A percentile compares a stretch with the other conserved stretches of the same genome.
Conservation (phyloP, 2,329 filamentous ascomycete species). For the Alternaria rosae region DNA sequence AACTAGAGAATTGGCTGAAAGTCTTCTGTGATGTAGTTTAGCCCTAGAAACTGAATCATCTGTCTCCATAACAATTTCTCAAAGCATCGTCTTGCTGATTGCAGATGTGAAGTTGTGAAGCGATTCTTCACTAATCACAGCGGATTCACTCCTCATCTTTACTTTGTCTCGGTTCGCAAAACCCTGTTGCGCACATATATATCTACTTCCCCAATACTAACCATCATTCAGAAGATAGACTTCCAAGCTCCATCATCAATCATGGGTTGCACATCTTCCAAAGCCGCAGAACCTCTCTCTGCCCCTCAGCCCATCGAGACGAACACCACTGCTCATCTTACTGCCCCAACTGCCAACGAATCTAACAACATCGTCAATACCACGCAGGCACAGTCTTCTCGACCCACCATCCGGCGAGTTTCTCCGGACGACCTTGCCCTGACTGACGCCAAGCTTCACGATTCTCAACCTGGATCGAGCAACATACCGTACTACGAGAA, state of each 20-base stretch:
- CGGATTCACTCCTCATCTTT: background rate
- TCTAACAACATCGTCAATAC: background rate
- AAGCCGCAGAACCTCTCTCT: background rate
- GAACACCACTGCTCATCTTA: background rate
- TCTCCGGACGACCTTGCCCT: background rate
- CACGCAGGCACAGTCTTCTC: background rate
- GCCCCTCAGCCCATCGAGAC: background rate
- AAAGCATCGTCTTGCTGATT: background rate
- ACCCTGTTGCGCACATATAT: too few relatives aligned
- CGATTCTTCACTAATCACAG: background rate
- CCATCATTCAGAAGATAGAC: too few relatives aligned
- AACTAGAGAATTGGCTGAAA: background rate
- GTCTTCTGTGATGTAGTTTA: background rate
- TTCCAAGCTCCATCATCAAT: too few relatives aligned
- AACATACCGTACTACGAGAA: background rate
- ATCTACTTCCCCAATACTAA: too few relatives aligned
- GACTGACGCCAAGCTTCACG: background rate
- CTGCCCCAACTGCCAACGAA: background rate
- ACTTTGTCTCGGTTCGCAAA: background rate
- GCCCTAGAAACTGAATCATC: background rate
- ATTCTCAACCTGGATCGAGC: background rate
- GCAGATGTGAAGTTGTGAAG: background rate
- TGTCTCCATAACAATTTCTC: rapidly evolving
- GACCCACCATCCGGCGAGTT: background rate
- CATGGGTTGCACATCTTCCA: background rate